Base-by-base conservation (phyloP, 306 rosid species). In the Cucurbita maxima region DNA sequence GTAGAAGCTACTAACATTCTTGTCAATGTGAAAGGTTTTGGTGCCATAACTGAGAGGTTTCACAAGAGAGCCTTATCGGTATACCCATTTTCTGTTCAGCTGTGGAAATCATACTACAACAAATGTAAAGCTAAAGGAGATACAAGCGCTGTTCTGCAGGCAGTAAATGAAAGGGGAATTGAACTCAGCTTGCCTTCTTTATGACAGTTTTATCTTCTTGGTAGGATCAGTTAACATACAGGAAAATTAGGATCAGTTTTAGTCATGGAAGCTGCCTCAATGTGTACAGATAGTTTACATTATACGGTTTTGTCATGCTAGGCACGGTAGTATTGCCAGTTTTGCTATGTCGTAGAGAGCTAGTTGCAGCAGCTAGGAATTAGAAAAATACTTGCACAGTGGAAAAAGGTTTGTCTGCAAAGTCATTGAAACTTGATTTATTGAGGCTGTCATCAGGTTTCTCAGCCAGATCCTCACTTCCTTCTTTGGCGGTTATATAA, bases 111-210 rank as follows among this genome's bases (percentile, higher is more conserved):
- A 59, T 86, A 79, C 83, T 78, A 56, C 60, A 73, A 72, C 58
- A 80, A 81, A 44, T 52, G 74, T 41, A 76, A 13, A 82, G 62
- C 71, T 71, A 58, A 54, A 14, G 98, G 87, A 53, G 83, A 83
- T 58, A 76, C 72, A 16, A 73, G 83, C 18, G 67, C 75, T 79
- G 84, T 83, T 63, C 44, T 84, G 76, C 84, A 85, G 79, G 93
- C 82, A 72, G 96, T 89, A 53, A 87, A 84, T 74, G 86, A 85
- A 83, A 87, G 79, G 82, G 98, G 98, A 55, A 77, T 93, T 47
- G 50, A 84, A 73, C 86, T 87, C n/a, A 41, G 8, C 5, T 58
- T 34, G 72, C 66, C 41, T 50, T 68, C 37, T 13, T 45, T 22
- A 37, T 58, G 68, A 63, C 71, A 72, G 40, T 40, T 76, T 61